A percentile compares a stretch with the other conserved stretches of the same genome.
Evolutionary conservation across 106 monocot genomes (phyloP).

Genomic region (Allium cepa): DNA sequence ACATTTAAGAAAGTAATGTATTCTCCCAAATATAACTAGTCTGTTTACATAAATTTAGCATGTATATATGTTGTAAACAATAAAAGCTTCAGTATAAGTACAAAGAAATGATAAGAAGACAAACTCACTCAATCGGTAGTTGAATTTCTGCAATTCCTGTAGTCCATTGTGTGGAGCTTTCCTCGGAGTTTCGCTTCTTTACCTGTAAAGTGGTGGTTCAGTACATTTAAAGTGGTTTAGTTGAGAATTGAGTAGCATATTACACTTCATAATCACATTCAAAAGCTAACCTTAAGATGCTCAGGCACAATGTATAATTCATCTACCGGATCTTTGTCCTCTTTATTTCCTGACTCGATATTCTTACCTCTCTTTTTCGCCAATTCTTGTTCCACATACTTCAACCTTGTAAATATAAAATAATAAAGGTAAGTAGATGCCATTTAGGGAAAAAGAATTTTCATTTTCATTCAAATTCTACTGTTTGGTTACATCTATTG

Average conservation of each 20-base stretch:
- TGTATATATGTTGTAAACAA: background rate
- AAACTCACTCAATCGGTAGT: conserved; percentile 80
- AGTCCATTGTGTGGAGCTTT: conserved; percentile 97
- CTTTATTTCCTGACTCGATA: conserved; percentile 42
- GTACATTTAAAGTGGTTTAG: no score
- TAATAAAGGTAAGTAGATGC: background rate
- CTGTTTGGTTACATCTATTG: no score
- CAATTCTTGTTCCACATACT: conserved; percentile 82
- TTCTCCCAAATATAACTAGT: no score
- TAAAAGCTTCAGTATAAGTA: background rate
- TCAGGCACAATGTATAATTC: conserved; percentile 82
- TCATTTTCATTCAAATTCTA: no score
- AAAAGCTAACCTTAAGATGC: conserved; percentile 63
- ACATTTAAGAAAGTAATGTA: no score
- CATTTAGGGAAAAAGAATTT: background rate
- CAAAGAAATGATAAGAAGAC: background rate
- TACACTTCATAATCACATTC: no score
- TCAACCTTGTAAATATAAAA: conserved; percentile 41
- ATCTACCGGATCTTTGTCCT: conserved; percentile 66
- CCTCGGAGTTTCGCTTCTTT: conserved; percentile 91
- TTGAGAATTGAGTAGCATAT: no score
- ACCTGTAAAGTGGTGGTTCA: conserved; percentile 31
- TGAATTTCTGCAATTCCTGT: conserved; percentile 98
- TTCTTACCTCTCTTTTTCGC: conserved; percentile 65
- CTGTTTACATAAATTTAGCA: no score